Percentiles rank a stretch among this genome's conserved stretches.
phyloP scores from a whole-genome alignment of 2,329 filamentous ascomycete genomes.

The Cylindrodendrum hubeiense region DNA sequence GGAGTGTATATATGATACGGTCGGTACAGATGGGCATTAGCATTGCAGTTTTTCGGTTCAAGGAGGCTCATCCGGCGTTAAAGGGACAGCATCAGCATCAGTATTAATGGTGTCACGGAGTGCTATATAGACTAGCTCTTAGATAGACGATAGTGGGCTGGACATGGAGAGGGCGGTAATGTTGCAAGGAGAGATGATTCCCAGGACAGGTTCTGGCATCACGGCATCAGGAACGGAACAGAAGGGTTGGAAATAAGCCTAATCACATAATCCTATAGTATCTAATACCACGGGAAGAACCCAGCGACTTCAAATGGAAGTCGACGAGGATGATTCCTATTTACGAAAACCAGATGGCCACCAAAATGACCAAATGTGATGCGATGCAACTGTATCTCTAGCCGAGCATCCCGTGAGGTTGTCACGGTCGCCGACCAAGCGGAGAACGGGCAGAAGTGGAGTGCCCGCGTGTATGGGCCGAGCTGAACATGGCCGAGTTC shows the following conservation, averaged over 20 bases:
- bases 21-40: not conserved
- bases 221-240: not conserved
- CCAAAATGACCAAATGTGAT: not conserved
- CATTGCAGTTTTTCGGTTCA: conserved; percentile 7
- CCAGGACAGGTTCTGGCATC: conserved; percentile 1
- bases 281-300: conserved; percentile 28
- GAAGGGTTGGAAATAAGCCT: conserved; percentile 27
- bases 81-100: conserved; percentile 15
- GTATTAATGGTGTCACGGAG: conserved; percentile 12
- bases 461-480: not conserved
- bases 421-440: not conserved
- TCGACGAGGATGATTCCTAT: not conserved
- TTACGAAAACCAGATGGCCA: not conserved
- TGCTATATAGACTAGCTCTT: conserved; percentile 17
- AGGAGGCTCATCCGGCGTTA: conserved; percentile 21
- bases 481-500: conserved; percentile 10
- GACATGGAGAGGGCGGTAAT: not conserved
- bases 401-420: too few relatives aligned
- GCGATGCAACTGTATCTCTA: not conserved
- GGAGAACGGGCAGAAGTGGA: conserved; percentile 12
- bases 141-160: conserved; percentile 11
- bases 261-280: conserved; percentile 38
- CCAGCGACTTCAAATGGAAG: not conserved
- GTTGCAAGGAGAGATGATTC: not conserved
- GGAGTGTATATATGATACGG: not conserved